Evolutionary conservation across 2,329 filamentous ascomycete genomes (phyloP).

Genomic region (Rhynchosporium agropyri): DNA sequence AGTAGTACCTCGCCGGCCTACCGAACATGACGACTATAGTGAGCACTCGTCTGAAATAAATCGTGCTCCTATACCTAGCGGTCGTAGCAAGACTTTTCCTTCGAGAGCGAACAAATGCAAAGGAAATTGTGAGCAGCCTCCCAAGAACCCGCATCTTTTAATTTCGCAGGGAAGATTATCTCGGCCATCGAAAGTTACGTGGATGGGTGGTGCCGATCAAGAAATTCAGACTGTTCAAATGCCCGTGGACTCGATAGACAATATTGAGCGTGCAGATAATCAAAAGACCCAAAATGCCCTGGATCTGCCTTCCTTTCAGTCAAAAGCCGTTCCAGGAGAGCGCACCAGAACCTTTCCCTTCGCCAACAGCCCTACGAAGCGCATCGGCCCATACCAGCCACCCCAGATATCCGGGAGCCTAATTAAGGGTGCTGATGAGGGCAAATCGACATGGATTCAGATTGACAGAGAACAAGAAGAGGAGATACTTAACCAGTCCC

Average conservation of each 20-base stretch:
- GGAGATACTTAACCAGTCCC: not conserved
- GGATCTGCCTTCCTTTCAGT: slow-evolving; percentile 12
- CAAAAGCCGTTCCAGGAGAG: slow-evolving; percentile 9
- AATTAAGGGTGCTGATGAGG: slow-evolving; percentile 17
- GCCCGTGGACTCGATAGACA: not conserved
- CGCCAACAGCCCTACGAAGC: not conserved
- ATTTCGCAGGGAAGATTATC: slow-evolving; percentile 10
- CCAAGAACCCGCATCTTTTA: not conserved
- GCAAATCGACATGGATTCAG: not conserved
- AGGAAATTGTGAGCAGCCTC: slow-evolving; percentile 12
- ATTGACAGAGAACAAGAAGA: not conserved
- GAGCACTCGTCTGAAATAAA: not conserved
- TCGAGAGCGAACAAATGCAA: slow-evolving; percentile 13
- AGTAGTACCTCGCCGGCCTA: slow-evolving; percentile 1
- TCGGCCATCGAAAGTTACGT: slow-evolving; percentile 13
- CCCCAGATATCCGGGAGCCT: slow-evolving; percentile 1
- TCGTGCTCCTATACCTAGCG: slow-evolving; percentile 12
- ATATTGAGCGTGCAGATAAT: not conserved
- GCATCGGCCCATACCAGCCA: slow-evolving; percentile 7
- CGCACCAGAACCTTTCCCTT: slow-evolving; percentile 21
- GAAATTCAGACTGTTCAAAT: slow-evolving; percentile 14
- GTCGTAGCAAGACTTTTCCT: slow-evolving; percentile 25
- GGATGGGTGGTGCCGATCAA: slow-evolving; percentile 17
- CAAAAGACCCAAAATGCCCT: not conserved
- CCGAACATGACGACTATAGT: not conserved